phyloP scores from a whole-genome alignment of 1,139 yeast species.

The Debaryomycetaceae sp. region DNA sequence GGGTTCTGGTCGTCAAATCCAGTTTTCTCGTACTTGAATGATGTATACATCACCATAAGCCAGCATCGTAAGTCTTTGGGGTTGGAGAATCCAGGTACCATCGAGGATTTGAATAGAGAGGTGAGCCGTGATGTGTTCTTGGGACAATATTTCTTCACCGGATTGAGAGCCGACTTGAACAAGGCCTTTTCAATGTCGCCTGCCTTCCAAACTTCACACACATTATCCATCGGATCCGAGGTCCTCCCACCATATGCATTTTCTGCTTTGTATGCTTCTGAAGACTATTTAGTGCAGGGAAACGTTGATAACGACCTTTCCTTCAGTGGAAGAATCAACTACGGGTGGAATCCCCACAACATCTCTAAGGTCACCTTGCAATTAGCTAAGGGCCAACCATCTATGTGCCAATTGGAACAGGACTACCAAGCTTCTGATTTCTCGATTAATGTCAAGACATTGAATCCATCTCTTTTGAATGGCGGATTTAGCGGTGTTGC shows the following conservation, averaged over 20 bases:
- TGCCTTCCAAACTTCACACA: slow-evolving; percentile 95
- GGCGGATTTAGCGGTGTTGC: slow-evolving; percentile 78
- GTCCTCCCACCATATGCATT: slow-evolving; percentile 90
- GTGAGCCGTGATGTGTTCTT: slow-evolving; percentile 90
- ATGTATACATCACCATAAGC: slow-evolving; percentile 66
- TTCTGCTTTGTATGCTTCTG: slow-evolving; percentile 86
- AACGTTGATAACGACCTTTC: slow-evolving; percentile 84
- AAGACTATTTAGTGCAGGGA: slow-evolving; percentile 84
- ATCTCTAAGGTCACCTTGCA: slow-evolving; percentile 86
- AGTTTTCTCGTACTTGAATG: slow-evolving; percentile 73
- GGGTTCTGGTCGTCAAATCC: slow-evolving; percentile 86
- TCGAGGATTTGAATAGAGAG: slow-evolving; percentile 91
- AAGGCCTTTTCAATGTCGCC: slow-evolving; percentile 91
- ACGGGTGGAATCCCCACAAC: slow-evolving; percentile 82
- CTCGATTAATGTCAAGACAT: slow-evolving; percentile 82
- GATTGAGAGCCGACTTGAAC: slow-evolving; percentile 93
- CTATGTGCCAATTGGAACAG: slow-evolving; percentile 95
- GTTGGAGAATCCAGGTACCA: slow-evolving; percentile 88
- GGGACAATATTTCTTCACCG: slow-evolving; percentile 88
- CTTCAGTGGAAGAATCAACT: slow-evolving; percentile 85
- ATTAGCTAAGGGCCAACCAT: slow-evolving; percentile 83
- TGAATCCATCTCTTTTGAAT: slow-evolving; percentile 79
- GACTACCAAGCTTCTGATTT: slow-evolving; percentile 89
- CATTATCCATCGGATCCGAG: slow-evolving; percentile 85
- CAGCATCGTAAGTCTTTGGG: slow-evolving; percentile 82